Conservation (phyloP, 345 rosid genomes). For the Mangifera indica region DNA sequence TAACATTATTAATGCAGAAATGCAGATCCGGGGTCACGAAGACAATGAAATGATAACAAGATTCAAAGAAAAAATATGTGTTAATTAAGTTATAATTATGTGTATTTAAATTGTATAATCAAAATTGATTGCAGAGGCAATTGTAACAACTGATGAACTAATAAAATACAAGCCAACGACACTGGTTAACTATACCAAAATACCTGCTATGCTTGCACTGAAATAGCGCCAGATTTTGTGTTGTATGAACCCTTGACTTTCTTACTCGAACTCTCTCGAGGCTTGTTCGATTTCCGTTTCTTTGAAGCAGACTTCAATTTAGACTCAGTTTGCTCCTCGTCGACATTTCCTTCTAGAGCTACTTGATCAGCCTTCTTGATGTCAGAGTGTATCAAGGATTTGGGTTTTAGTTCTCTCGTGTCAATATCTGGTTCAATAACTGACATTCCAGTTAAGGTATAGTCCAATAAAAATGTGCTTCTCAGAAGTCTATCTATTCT, state of each 20-base stretch:
- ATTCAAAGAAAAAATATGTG: no score
- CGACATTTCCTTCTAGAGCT: neutral
- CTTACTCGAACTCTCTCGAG: slow-evolving; percentile 50
- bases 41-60: slow-evolving; percentile 81
- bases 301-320: slow-evolving; percentile 35
- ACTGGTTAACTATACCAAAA: neutral
- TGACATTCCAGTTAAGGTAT: slow-evolving; percentile 79
- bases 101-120: no score
- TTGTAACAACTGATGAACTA: neutral
- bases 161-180: neutral
- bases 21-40: slow-evolving; percentile 90
- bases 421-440: slow-evolving; percentile 59
- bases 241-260: slow-evolving; percentile 47
- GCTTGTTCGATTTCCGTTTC: slow-evolving; percentile 65
- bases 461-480: slow-evolving; percentile 87
- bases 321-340: slow-evolving; percentile 25
- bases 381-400: slow-evolving; percentile 1
- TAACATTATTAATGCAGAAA: no score
- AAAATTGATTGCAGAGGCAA: no score
- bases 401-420: slow-evolving; percentile 17
- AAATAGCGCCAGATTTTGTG: slow-evolving; percentile 32
- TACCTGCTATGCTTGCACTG: slow-evolving; percentile 32
- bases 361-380: slow-evolving; percentile 13
- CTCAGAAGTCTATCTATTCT: slow-evolving; percentile 86
- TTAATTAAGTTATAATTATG: no score